Conservation (phyloP, 2,329 filamentous ascomycete species). For the Paramyrothecium roridum region DNA sequence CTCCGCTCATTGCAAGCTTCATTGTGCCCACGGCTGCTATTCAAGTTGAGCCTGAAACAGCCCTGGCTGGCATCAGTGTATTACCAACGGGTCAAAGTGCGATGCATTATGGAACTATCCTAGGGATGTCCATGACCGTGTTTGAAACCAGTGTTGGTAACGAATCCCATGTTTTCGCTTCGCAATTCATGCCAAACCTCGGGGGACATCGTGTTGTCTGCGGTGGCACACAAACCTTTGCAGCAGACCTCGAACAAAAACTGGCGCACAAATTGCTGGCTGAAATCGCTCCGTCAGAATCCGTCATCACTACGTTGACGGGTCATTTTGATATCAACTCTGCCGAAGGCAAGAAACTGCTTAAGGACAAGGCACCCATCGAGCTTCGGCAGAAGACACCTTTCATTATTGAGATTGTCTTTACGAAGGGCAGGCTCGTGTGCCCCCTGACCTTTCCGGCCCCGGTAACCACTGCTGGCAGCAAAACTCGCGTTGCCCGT, state of each 20-base stretch:
- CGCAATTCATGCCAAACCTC: constrained; percentile 33
- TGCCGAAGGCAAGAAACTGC: constrained; percentile 27
- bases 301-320: constrained; percentile 30
- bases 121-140: constrained; percentile 24
- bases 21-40: constrained; percentile 32
- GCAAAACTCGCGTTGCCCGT: constrained; percentile 38
- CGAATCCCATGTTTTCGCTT: constrained; percentile 27
- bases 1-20: constrained; percentile 38
- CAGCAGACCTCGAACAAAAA: constrained; percentile 14
- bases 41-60: constrained; percentile 25
- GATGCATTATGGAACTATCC: constrained; percentile 14
- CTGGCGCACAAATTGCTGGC: constrained; percentile 20
- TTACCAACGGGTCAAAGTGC: constrained; percentile 18
- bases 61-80: constrained; percentile 28
- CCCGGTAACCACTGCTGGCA: constrained; percentile 31
- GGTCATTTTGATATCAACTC: constrained; percentile 35
- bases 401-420: constrained; percentile 36
- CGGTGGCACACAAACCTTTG: constrained; percentile 4
- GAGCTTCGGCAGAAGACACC: constrained; percentile 33
- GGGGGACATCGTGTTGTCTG: constrained; percentile 19
- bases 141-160: constrained; percentile 28
- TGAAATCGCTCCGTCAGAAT: constrained; percentile 23
- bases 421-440: constrained; percentile 26
- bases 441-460: constrained; percentile 35
- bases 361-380: constrained; percentile 34